Conservation (phyloP, 2,329 filamentous ascomycete genomes). For the Colletotrichum zoysiae region DNA sequence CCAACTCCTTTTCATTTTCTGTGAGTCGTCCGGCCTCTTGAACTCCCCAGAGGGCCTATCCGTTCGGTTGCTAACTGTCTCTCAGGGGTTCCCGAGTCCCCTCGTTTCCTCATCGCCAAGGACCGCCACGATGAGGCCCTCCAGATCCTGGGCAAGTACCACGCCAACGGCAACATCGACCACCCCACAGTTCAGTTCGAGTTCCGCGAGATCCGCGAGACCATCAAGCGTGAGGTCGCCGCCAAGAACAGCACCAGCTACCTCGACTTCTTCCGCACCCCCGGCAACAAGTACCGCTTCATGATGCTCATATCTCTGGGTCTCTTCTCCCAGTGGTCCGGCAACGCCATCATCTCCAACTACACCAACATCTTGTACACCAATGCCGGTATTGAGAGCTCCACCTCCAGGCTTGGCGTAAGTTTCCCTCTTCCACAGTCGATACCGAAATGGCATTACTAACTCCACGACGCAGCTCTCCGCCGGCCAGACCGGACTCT, state of each 20-base stretch:
- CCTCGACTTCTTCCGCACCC: slow-evolving; percentile 65
- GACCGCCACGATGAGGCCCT: slow-evolving; percentile 53
- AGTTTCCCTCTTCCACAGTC: not conserved
- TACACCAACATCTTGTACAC: slow-evolving; percentile 67
- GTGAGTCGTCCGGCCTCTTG: slow-evolving; percentile 19
- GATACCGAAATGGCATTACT: not conserved
- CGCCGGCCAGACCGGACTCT: slow-evolving; percentile 64
- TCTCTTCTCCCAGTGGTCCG: slow-evolving; percentile 71
- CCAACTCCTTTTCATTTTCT: slow-evolving; percentile 65
- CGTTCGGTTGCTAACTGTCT: not conserved
- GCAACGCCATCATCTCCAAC: slow-evolving; percentile 71
- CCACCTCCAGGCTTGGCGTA: slow-evolving; percentile 57
- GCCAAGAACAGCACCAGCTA: slow-evolving; percentile 62
- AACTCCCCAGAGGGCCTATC: not conserved
- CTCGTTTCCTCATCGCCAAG: slow-evolving; percentile 56
- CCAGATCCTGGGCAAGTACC: slow-evolving; percentile 51
- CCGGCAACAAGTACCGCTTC: slow-evolving; percentile 69
- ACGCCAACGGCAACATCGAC: slow-evolving; percentile 49
- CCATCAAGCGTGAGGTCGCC: slow-evolving; percentile 64
- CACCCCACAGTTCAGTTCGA: slow-evolving; percentile 69
- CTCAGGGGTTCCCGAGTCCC: slow-evolving; percentile 56
- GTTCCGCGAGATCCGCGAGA: slow-evolving; percentile 71
- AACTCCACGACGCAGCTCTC: slow-evolving; percentile 25
- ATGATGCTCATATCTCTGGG: slow-evolving; percentile 66
- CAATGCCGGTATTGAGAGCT: slow-evolving; percentile 63